Base-by-base conservation (phyloP, 2,329 filamentous ascomycete genomes). In the Pseudopithomyces chartarum region DNA sequence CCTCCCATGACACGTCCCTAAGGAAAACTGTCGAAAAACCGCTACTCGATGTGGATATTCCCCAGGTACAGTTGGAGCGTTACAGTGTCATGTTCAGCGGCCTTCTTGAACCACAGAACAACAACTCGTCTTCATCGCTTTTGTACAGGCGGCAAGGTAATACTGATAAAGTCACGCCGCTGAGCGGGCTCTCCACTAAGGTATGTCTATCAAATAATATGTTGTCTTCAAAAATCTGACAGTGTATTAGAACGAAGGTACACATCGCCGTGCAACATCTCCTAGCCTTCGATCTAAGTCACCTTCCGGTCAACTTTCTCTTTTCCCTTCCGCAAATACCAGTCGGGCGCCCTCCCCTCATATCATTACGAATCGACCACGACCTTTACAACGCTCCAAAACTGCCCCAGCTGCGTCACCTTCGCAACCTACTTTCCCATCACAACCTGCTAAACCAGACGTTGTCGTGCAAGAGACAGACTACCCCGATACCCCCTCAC, bases 51-150 rank as follows among this genome's bases (percentile, higher is more conserved):
- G 84, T 97, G 15, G 86, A 93, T 51, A 95, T 97, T 55, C 93
- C 94, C 0, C 84, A 85, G 48, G 83, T 90, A 54, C 86, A 89
- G 60, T 82, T 98, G 82, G 94, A 97, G 72, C 83, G 94, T 47
- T 98, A 97, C 66, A 97, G 92, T 65, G 85, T 97, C 62, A 97
- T 97, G 93, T 97, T 98, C 70, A 87, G 88, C 54, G 85, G 85
- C 36, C 81, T 97, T 6, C 79, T 97, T 23, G 84, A 85, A 58
- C 67, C 68, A 8, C 64, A 64, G 13, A 54, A 63, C 22, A 47
- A 38, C 12, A 66, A 56, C 33, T 64, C 63, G 1, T 64, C 66
- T 7, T 68, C 70, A 5, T 73, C 71, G 7, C 65, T 78, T 5
- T 57, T 76, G 17, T 65, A 64, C 26, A 65, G 76, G 54, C 68